These are phyloP conservation scores for Paramecium primaurelia DNA, from an alignment of 73 alveolate genomes.

Conservation along the genomic window DNA sequence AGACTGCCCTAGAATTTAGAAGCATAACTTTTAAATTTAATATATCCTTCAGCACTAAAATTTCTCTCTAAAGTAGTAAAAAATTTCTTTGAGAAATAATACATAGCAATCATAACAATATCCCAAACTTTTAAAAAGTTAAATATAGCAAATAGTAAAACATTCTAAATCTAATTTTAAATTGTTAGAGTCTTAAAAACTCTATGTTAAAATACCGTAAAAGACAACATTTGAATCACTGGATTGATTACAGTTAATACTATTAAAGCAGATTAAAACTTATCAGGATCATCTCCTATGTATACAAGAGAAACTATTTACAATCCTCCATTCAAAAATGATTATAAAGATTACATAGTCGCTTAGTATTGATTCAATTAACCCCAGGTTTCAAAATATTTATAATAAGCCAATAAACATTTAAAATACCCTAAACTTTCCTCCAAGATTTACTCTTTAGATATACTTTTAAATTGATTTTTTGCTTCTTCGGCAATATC, in stretches of 20 bases:
- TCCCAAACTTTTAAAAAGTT: background rate
- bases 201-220: background rate
- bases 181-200: background rate
- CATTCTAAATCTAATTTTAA: background rate
- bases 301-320: background rate
- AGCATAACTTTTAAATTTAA: background rate
- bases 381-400: background rate
- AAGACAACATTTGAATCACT: background rate
- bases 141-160: background rate
- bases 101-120: background rate
- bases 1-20: background rate
- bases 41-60: background rate
- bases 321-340: background rate
- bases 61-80: background rate
- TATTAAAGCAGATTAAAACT: background rate
- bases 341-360: background rate
- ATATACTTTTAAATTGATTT: background rate
- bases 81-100: background rate
- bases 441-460: background rate
- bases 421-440: background rate
- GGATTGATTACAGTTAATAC: background rate
- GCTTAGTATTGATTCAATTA: background rate
- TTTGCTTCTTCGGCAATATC: background rate
- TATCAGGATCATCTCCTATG: background rate
- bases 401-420: background rate